Percentiles rank a stretch among this genome's conserved stretches.
These are phyloP conservation scores for Paramecium sonneborni DNA, from an alignment of 73 alveolate species.

Conservation along the genomic window DNA sequence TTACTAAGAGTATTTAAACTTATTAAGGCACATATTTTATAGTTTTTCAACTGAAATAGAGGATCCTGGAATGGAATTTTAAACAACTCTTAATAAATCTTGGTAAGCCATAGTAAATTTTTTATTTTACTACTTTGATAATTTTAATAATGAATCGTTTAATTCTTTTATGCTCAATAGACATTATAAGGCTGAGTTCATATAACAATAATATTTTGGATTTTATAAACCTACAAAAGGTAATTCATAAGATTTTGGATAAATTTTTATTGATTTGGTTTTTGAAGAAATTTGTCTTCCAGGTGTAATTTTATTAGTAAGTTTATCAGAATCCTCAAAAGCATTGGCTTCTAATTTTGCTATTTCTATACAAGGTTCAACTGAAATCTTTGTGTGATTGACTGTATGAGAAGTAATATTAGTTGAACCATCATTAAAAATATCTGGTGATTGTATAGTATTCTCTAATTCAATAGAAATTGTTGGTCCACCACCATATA, in stretches of 20 bases:
- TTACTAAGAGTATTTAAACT: neutral
- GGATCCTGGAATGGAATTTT: neutral
- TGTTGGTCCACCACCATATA: slow-evolving; percentile 39
- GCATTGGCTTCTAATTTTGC: neutral
- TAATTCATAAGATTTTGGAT: neutral
- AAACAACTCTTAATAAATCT: neutral
- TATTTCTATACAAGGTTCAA: neutral
- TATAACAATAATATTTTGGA: slow-evolving; percentile 37
- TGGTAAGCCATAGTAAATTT: neutral
- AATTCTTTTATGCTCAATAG: neutral
- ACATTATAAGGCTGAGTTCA: slow-evolving; percentile 9
- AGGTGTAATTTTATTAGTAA: neutral
- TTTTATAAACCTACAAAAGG: slow-evolving; percentile 7
- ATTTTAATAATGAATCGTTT: neutral
- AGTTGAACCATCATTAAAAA: neutral
- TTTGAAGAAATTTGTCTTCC: neutral
- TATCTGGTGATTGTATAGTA: neutral
- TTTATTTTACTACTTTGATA: neutral
- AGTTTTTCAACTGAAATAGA: neutral
- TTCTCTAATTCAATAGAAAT: neutral
- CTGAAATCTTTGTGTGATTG: neutral
- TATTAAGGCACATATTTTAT: neutral
- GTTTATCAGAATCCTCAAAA: neutral
- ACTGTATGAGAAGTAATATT: neutral
- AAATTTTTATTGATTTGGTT: neutral